A percentile compares a stretch with the other conserved stretches of the same genome.
phyloP scores from a whole-genome alignment of 225 moss, liverwort and hornwort genomes.

The Polytrichum commune region DNA sequence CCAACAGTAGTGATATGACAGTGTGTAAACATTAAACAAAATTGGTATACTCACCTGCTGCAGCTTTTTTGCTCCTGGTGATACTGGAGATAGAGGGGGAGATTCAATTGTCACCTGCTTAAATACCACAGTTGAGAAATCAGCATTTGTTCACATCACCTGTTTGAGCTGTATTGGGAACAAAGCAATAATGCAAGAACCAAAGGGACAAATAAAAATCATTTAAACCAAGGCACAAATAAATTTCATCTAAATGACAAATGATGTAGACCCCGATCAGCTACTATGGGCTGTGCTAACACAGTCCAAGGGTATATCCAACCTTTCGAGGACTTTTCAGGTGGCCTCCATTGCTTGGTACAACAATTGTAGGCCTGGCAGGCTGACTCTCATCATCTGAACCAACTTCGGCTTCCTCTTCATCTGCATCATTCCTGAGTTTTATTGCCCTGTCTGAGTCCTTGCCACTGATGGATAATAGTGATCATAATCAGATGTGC shows the following conservation, averaged over 20 bases:
- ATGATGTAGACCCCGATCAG: too few relatives aligned
- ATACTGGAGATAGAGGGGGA: slow-evolving; percentile 47
- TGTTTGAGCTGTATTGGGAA: too few relatives aligned
- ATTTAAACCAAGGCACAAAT: too few relatives aligned
- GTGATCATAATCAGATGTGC: slow-evolving; percentile 1
- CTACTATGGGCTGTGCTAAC: too few relatives aligned
- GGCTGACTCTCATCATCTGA: slow-evolving; percentile 67
- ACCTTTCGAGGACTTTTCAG: slow-evolving; percentile 45
- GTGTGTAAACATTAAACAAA: too few relatives aligned
- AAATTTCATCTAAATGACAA: too few relatives aligned
- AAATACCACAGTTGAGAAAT: background rate
- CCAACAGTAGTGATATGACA: too few relatives aligned
- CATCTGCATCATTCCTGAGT: slow-evolving; percentile 40
- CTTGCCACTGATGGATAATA: slow-evolving; percentile 24
- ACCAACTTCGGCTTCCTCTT: slow-evolving; percentile 56
- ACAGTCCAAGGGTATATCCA: background rate
- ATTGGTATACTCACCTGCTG: slow-evolving; percentile 38
- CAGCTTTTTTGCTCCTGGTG: slow-evolving; percentile 37
- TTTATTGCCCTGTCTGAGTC: slow-evolving; percentile 36
- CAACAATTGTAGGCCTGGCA: slow-evolving; percentile 46
- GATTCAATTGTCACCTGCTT: slow-evolving; percentile 46
- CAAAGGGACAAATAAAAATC: too few relatives aligned
- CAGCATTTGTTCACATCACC: too few relatives aligned
- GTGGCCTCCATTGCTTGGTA: slow-evolving; percentile 41
- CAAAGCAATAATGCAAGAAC: too few relatives aligned